Evolutionary conservation across 225 moss, liverwort and hornwort species (phyloP).

Genomic region (Neckera pumila): DNA sequence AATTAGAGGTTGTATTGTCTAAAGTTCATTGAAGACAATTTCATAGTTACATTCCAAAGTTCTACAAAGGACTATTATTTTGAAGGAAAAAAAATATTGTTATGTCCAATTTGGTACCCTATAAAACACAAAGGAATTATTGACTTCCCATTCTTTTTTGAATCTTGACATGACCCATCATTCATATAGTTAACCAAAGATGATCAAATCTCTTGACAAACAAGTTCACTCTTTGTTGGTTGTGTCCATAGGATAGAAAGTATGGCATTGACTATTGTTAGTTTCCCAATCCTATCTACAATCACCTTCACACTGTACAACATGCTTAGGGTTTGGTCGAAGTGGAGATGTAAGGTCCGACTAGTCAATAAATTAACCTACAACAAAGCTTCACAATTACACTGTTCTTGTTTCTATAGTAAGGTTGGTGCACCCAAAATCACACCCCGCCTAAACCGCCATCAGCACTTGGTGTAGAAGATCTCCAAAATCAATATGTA

Average conservation of each 20-base stretch:
- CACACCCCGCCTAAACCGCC: no score
- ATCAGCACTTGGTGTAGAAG: no score
- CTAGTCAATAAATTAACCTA: no score
- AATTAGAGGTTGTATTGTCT: no score
- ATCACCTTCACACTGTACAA: no score
- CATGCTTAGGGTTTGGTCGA: no score
- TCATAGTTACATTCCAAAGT: not conserved
- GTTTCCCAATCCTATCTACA: no score
- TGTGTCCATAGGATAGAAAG: not conserved
- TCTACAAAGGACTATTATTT: rapidly evolving
- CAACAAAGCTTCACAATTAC: no score
- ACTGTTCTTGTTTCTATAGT: no score
- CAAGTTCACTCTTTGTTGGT: not conserved
- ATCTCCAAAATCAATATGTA: no score
- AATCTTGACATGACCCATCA: rapidly evolving
- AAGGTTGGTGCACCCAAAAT: no score
- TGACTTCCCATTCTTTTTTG: rapidly evolving
- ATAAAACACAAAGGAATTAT: not conserved
- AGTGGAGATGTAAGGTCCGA: no score
- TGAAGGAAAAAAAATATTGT: not conserved
- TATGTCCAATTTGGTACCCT: rapidly evolving
- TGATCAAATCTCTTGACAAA: not conserved
- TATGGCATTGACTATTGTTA: rapidly evolving
- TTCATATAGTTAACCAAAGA: not conserved
- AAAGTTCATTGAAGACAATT: not conserved